phyloP scores from a whole-genome alignment of 352 stramenopile genomes.

The Globisporangium echinulatum region DNA sequence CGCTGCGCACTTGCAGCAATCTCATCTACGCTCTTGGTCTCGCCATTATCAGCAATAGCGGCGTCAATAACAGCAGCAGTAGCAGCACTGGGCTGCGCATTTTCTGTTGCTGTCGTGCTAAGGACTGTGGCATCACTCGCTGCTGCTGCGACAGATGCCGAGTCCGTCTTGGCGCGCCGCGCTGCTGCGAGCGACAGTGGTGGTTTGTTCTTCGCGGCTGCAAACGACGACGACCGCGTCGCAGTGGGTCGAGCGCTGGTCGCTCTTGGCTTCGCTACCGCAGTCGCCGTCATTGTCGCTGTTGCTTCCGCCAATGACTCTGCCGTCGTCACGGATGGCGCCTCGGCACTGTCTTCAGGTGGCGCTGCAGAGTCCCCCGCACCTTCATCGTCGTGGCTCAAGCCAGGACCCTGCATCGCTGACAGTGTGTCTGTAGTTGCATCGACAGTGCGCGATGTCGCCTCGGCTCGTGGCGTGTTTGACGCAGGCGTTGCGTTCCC shows the following conservation, averaged over 20 bases:
- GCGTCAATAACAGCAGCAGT: background rate
- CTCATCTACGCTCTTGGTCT: background rate
- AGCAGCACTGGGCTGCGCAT: conserved; percentile 3
- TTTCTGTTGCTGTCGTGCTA: no score
- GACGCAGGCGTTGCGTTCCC: background rate
- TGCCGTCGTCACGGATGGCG: background rate
- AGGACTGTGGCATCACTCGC: background rate
- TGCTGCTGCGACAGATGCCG: conserved; percentile 1
- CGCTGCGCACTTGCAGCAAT: background rate
- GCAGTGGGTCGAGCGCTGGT: background rate
- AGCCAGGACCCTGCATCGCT: no score
- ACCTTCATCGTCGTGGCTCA: background rate
- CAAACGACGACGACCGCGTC: conserved; percentile 20
- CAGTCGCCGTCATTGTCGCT: background rate
- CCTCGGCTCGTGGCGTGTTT: background rate
- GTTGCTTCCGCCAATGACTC: background rate
- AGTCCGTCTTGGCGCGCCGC: conserved; percentile 17
- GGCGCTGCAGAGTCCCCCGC: background rate
- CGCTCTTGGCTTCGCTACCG: background rate
- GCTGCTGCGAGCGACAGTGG: conserved; percentile 9
- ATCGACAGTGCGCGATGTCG: no score
- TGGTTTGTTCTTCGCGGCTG: conserved; percentile 3
- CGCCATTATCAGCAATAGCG: background rate
- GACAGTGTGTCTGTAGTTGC: background rate
- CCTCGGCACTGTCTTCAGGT: background rate